Evolutionary conservation across 345 rosid species (phyloP).

Genomic region (Linum usitatissimum): DNA sequence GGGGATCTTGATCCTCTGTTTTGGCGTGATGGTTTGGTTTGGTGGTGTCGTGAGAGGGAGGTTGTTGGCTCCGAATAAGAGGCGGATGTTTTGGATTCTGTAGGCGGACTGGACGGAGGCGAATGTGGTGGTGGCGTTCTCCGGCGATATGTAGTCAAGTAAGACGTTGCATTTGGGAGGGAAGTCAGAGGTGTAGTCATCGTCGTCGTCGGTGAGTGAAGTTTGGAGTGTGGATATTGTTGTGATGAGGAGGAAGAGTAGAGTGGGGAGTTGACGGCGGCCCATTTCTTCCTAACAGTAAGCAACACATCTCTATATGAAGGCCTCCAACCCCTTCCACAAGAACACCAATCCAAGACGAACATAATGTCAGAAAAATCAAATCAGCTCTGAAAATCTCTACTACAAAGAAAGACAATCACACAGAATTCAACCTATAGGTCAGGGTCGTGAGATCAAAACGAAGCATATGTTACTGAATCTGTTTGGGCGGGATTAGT

Average conservation of each 20-base stretch:
- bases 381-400: neutral
- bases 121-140: conserved; percentile 25
- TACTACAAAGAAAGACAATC: neutral
- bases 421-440: too few relatives aligned
- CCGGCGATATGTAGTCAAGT: neutral
- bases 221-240: neutral
- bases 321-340: conserved; percentile 80
- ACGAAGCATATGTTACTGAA: neutral
- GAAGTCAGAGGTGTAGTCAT: neutral
- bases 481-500: too few relatives aligned
- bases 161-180: neutral
- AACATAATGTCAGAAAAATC: neutral
- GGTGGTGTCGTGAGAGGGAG: conserved; percentile 28
- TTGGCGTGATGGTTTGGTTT: conserved; percentile 17
- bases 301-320: conserved; percentile 70
- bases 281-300: conserved; percentile 40
- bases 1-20: conserved; percentile 25
- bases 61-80: conserved; percentile 50
- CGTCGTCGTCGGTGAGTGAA: neutral
- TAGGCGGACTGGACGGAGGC: conserved; percentile 35
- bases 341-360: conserved; percentile 8
- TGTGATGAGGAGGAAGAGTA: neutral
- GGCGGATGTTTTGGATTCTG: conserved; percentile 24
- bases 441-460: too few relatives aligned
- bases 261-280: neutral